Evolutionary conservation across 2,329 filamentous ascomycete genomes (phyloP).

Genomic region (Trichoderma endophyticum): DNA sequence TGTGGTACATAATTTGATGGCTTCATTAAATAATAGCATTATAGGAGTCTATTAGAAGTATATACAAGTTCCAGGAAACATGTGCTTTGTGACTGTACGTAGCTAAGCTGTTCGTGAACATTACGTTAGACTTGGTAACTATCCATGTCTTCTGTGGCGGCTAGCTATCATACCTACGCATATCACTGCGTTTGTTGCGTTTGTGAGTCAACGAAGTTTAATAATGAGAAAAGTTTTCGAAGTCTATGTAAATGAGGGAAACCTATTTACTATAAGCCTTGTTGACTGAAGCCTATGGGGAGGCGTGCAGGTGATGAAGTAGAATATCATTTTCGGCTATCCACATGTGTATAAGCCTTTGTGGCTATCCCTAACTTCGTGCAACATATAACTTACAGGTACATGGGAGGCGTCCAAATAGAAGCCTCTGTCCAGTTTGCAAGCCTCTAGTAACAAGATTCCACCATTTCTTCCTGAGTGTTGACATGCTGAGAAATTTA

Average conservation of each 20-base stretch:
- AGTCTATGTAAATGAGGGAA: not conserved
- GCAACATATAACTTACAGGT: not conserved
- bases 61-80: too few relatives aligned
- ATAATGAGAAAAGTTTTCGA: not conserved
- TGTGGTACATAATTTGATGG: not conserved
- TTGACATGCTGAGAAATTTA: not conserved
- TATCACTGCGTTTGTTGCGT: not conserved
- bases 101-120: too few relatives aligned
- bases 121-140: not conserved
- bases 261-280: not conserved
- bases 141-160: not conserved
- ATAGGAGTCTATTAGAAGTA: too few relatives aligned
- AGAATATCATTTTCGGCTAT: too few relatives aligned
- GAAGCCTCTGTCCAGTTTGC: not conserved
- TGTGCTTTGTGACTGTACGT: not conserved
- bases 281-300: not conserved
- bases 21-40: too few relatives aligned
- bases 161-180: not conserved
- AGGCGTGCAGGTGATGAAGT: not conserved
- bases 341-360: not conserved
- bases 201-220: not conserved
- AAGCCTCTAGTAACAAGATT: not conserved
- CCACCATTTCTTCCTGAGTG: not conserved
- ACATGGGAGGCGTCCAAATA: not conserved
- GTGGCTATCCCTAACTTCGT: not conserved